Evolutionary conservation across 805 yeast species (phyloP).

Genomic region (Saturnispora gosingensis): DNA sequence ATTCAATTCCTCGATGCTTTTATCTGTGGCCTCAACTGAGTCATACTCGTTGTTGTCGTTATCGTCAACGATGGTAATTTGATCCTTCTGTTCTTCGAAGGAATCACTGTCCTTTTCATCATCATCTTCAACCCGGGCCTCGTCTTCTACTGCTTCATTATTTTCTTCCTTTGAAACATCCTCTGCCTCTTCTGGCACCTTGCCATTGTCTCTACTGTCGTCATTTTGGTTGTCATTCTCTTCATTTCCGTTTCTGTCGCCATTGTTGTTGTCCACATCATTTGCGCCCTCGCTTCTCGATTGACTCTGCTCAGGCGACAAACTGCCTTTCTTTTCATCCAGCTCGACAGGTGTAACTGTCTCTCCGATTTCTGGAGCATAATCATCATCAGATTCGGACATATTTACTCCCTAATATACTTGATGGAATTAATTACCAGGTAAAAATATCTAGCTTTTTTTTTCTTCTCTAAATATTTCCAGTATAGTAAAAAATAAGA

Average conservation of each 20-base stretch:
- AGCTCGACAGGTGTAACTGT: background rate
- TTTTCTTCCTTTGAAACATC: background rate
- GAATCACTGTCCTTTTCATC: conserved; percentile 4
- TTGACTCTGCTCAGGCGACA: background rate
- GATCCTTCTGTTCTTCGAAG: background rate
- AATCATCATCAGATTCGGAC: conserved; percentile 11
- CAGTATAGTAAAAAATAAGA: background rate
- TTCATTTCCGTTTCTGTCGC: background rate
- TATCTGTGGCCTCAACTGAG: background rate
- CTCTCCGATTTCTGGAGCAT: conserved; percentile 6
- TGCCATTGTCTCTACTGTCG: background rate
- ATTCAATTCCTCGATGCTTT: conserved; percentile 18
- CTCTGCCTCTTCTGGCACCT: background rate
- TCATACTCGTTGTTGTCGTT: conserved; percentile 3
- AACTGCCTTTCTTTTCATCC: background rate
- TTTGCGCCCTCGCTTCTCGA: background rate
- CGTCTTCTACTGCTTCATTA: background rate
- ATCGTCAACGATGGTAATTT: conserved; percentile 1
- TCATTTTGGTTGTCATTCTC: background rate
- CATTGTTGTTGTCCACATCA: background rate
- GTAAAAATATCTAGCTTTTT: background rate
- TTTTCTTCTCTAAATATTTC: background rate
- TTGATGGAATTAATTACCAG: background rate
- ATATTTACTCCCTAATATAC: background rate
- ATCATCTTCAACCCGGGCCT: background rate